phyloP scores from a whole-genome alignment of 2,329 filamentous ascomycete species.

The Amesomyces nigricolor region DNA sequence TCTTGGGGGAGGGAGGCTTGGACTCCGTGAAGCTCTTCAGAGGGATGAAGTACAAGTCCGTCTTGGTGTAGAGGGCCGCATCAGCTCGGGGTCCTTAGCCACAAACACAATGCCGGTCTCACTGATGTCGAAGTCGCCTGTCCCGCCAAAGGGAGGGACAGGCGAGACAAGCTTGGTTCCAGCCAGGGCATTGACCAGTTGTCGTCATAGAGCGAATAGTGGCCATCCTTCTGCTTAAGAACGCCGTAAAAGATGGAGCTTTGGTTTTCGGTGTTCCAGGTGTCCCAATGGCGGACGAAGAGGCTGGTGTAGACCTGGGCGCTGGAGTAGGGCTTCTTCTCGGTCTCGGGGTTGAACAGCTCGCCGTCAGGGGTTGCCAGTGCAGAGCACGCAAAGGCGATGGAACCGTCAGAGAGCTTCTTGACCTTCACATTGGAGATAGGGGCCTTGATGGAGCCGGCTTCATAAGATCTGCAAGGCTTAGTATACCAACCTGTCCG shows the following conservation, averaged over 20 bases:
- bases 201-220: conserved; percentile 38
- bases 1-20: conserved; percentile 45
- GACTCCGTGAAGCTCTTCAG: conserved; percentile 54
- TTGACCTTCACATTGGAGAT: conserved; percentile 57
- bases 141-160: conserved; percentile 71
- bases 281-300: conserved; percentile 79
- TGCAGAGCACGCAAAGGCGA: conserved; percentile 56
- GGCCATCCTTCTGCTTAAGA: conserved; percentile 41
- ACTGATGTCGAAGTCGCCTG: conserved; percentile 74
- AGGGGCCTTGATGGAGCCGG: conserved; percentile 45
- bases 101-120: conserved; percentile 63
- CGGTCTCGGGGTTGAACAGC: conserved; percentile 60
- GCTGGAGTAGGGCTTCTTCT: conserved; percentile 54
- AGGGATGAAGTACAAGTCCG: conserved; percentile 70
- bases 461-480: conserved; percentile 37
- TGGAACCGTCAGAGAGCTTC: conserved; percentile 41
- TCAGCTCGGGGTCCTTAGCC: conserved; percentile 66
- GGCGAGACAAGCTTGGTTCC: conserved; percentile 58
- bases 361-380: conserved; percentile 62
- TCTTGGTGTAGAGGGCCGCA: conserved; percentile 71
- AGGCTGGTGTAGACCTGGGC: conserved; percentile 68
- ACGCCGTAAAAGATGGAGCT: conserved; percentile 69
- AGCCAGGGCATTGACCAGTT: conserved; percentile 58
- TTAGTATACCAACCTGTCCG: background rate
- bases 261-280: conserved; percentile 63